Evolutionary conservation across 2,329 filamentous ascomycete genomes (phyloP), one percentile per base, ranked within the genome.

Genomic region (Paraphoma chrysanthemicola): DNA sequence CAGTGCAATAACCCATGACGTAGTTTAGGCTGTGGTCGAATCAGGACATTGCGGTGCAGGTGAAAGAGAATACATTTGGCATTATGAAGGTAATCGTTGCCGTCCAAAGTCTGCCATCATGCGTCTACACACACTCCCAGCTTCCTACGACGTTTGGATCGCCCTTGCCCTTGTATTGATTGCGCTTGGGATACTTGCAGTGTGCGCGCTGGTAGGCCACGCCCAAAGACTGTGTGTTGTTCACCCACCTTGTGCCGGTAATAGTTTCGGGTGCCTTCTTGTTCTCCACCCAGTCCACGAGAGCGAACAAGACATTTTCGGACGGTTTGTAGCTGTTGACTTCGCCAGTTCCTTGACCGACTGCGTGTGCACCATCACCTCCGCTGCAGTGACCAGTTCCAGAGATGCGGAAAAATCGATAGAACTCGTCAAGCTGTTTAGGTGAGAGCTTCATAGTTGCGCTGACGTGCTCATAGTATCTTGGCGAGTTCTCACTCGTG

Each of bases 341-440:
- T 16, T 62, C 60, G 4, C 41, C 42, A n/a, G 44, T 33, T 7
- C 30, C 30, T 49, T 77, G 73, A 1, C 76, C 75, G 39, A 78
- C 73, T 7, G 57, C 67, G 45, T 67, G 70, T 1, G 82, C 83
- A 1, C 83, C 83, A 1, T 70, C 72, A 6, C 85, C 84, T 6
- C 79, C 78, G 31, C 56, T 59, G 64, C 84, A 86, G 67, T 86
- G 84, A 2, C 69, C 75, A 74, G 84, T 82, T 6, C 84, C 85
- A 54, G 68, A 81, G 68, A 81, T 81, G 31, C 78, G 77, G 74
- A 86, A 86, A 69, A 78, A 81, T 46, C 83, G 78, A 60, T 83
- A 80, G 56, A 81, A 82, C 0, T 70, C 63, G 53, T 82, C 79
- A 5, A 82, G 65, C 51, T 77, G 56, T 0, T 57, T 46, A 1